A percentile compares a stretch with the other conserved stretches of the same genome.
phyloP scores from a whole-genome alignment of 164 flowering plant species.

The Vitis rotundifolia region DNA sequence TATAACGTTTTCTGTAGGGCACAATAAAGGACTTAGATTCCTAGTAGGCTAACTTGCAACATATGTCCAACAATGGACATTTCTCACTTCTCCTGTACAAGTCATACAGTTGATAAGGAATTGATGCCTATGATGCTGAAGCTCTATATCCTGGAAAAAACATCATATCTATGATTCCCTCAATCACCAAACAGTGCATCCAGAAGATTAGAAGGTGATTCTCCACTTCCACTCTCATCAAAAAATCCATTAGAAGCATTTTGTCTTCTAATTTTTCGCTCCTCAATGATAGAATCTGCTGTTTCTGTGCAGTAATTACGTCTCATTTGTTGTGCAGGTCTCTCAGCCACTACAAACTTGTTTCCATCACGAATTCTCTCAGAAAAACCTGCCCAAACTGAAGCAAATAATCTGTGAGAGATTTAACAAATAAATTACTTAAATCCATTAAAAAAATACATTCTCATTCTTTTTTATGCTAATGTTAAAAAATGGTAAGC shows the following conservation, averaged over 20 bases:
- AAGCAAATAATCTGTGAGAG: slow-evolving; percentile 1
- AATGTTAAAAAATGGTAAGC: too few relatives aligned
- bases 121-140: background rate
- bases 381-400: slow-evolving; percentile 98
- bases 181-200: slow-evolving; percentile 54
- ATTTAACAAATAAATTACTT: background rate
- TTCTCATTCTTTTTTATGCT: too few relatives aligned
- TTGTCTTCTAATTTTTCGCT: slow-evolving; percentile 63
- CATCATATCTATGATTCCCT: background rate
- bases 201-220: slow-evolving; percentile 59
- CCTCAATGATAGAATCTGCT: slow-evolving; percentile 60
- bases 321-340: slow-evolving; percentile 55
- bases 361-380: slow-evolving; percentile 84
- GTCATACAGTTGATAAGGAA: too few relatives aligned
- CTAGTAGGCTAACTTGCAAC: too few relatives aligned
- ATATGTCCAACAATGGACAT: too few relatives aligned
- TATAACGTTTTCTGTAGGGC: too few relatives aligned
- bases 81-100: too few relatives aligned
- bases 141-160: slow-evolving; percentile 1
- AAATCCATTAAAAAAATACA: too few relatives aligned
- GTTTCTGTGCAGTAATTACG: slow-evolving; percentile 61
- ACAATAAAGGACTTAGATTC: too few relatives aligned
- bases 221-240: slow-evolving; percentile 41
- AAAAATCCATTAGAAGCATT: slow-evolving; percentile 61
- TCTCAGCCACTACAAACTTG: slow-evolving; percentile 89